phyloP scores from a whole-genome alignment of 139 green algal species.

The Volvox africanus region DNA sequence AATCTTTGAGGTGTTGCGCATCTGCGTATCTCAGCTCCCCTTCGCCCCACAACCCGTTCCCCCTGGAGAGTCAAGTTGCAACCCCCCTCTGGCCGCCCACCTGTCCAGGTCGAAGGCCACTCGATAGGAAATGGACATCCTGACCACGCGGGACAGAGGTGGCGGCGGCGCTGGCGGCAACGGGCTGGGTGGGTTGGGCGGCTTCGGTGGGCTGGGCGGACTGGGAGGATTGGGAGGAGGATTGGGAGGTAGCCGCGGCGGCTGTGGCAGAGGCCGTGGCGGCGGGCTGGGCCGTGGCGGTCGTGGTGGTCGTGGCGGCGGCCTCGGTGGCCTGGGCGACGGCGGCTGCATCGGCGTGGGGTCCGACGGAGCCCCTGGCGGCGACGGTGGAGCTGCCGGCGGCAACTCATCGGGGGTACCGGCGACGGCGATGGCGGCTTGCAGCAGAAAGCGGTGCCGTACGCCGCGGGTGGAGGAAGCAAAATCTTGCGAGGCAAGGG shows the following conservation, averaged over 20 bases:
- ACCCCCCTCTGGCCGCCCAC: background rate
- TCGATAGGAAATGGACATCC: background rate
- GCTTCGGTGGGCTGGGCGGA: background rate
- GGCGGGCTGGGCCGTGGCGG: background rate
- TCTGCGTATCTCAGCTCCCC: too few relatives aligned
- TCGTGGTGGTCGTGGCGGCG: background rate
- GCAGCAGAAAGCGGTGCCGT: background rate
- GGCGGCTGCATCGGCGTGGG: background rate
- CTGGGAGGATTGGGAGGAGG: background rate
- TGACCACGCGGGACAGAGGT: background rate
- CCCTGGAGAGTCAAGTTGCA: too few relatives aligned
- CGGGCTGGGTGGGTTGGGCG: background rate
- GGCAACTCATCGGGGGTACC: background rate
- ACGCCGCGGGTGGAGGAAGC: background rate
- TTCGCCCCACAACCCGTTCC: too few relatives aligned
- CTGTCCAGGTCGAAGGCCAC: background rate
- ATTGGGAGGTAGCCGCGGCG: background rate
- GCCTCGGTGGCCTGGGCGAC: background rate
- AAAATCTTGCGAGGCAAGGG: background rate
- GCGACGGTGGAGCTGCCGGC: background rate
- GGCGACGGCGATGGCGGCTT: background rate
- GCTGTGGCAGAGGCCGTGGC: background rate
- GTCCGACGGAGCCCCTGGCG: background rate
- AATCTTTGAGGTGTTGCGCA: background rate
- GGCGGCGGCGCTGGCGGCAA: background rate